Evolutionary conservation across 495 filamentous ascomycete genomes (phyloP).

Genomic region (Aspergillus sparsus): DNA sequence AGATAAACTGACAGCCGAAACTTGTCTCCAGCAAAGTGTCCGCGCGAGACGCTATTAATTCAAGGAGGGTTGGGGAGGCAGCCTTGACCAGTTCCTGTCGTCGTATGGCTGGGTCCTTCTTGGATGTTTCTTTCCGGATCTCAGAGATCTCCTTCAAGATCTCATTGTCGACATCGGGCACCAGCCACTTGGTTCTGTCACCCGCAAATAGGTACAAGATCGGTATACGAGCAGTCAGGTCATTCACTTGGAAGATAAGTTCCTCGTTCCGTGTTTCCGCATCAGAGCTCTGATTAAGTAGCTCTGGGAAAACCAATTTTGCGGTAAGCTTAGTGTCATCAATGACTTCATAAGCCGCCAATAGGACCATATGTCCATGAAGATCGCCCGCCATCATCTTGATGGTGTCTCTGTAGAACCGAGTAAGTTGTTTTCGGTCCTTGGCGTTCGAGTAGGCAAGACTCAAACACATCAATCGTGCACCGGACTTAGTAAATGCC

Average conservation of each 20-base stretch:
- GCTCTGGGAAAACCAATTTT: constrained; percentile 80
- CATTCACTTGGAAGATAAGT: constrained; percentile 61
- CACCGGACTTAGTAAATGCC: constrained; percentile 89
- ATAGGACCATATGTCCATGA: constrained; percentile 75
- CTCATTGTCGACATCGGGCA: constrained; percentile 59
- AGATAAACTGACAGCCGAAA: constrained; percentile 84
- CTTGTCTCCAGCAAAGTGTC: constrained; percentile 66
- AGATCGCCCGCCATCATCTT: constrained; percentile 77
- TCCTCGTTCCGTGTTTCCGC: constrained; percentile 59
- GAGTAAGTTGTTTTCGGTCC: constrained; percentile 86
- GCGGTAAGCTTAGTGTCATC: constrained; percentile 90
- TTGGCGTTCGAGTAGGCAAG: constrained; percentile 85
- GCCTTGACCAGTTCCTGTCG: constrained; percentile 71
- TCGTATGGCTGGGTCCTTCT: constrained; percentile 79
- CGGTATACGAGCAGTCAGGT: constrained; percentile 73
- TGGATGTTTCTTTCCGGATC: constrained; percentile 76
- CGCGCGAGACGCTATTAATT: constrained; percentile 67
- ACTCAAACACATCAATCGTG: constrained; percentile 75
- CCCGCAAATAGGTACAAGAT: constrained; percentile 83
- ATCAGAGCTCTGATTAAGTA: constrained; percentile 66
- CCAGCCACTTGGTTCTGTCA: constrained; percentile 68
- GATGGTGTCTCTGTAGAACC: constrained; percentile 81
- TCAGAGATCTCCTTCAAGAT: constrained; percentile 73
- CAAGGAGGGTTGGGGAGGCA: constrained; percentile 59
- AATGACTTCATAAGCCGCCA: constrained; percentile 83